Conservation (phyloP, 495 filamentous ascomycete species). For the Filosporella fistucella region DNA sequence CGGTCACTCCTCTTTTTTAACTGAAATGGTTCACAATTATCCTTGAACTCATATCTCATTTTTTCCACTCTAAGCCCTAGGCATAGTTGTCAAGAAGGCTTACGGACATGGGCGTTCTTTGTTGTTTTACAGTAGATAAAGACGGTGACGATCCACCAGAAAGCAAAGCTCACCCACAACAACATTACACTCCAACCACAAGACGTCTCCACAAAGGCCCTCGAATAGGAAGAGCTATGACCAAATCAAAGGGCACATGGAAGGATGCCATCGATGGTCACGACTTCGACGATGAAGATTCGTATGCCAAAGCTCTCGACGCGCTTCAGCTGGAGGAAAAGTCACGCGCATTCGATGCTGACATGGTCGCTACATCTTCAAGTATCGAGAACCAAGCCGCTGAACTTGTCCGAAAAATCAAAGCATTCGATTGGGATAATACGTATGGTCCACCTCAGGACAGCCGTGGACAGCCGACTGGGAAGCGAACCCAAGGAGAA, state of each 20-base stretch:
- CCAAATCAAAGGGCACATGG: constrained; percentile 13
- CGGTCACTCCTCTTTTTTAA: too few species aligned
- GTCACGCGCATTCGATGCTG: constrained; percentile 18
- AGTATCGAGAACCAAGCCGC: constrained; percentile 17
- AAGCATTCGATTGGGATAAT: constrained; percentile 14
- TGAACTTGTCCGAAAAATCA: constrained; percentile 19
- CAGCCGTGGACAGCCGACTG: constrained; percentile 2
- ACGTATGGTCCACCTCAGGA: constrained; percentile 14
- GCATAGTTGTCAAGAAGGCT: constrained; percentile 10
- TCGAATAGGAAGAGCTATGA: constrained; percentile 3
- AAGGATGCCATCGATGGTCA: constrained; percentile 1
- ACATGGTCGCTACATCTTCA: constrained; percentile 8
- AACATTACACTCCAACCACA: constrained; percentile 7
- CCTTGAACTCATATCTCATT: too few species aligned
- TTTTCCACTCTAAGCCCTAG: constrained; percentile 6
- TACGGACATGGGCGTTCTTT: constrained; percentile 19
- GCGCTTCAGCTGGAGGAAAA: constrained; percentile 16
- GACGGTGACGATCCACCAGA: constrained; percentile 16
- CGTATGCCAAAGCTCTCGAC: constrained; percentile 14
- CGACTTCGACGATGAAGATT: constrained; percentile 10
- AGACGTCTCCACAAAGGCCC: constrained; percentile 20
- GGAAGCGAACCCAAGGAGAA: constrained; percentile 26
- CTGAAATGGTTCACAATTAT: too few species aligned
- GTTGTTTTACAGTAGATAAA: constrained; percentile 23
- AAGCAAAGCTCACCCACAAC: constrained; percentile 19